Base-by-base conservation (phyloP, 1,284 basidiomycete genomes). In the Ceratobasidium theobromae region DNA sequence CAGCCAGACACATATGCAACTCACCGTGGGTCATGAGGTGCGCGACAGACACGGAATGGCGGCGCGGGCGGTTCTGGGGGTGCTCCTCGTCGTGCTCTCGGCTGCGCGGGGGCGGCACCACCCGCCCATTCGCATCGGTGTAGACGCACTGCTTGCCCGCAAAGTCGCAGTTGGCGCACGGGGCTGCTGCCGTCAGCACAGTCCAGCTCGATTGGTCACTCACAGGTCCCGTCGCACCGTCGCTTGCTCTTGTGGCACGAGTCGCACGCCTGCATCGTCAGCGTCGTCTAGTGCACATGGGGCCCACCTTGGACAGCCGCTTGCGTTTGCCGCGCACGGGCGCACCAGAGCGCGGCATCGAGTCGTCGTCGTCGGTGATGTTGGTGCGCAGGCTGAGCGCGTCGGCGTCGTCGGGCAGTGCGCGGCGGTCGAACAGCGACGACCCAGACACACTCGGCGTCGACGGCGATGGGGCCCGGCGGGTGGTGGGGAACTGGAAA, bases 181-280 rank as follows among this genome's bases (percentile, higher is more conserved):
- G 89, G 14, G 86, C 87, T 88, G 74, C 69, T 66, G 69, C 67
- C 18, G 40, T 52, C 48, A 18, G 51, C 32, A 1, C 3, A 48
- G 40, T 23, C 41, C 51, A 45, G 49, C 21, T 25, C 12, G 28
- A 38, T 43, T 28, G 45, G 65, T 23, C 27, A 80, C 85, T 68
- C 66, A 88, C 88, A 85, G 67, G 86, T 89, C 40, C 89, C 89
- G 74, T 91, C 89, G 76, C 89, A 91, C 53, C 89, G 83, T 28
- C 89, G 82, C 73, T 91, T 91, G 76, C 84, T 86, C 75, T 88
- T 89, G 74, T 91, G 89, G 74, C 89, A 91, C 62, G 87, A 85
- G 76, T 90, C 87, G 75, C 89, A 91, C 48, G 88, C 88, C 87
- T 89, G 72, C 55, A 66, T 66, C 53, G 35, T 4, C 25, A 43